Percentiles rank a stretch among this genome's conserved stretches.
phyloP scores from a whole-genome alignment of 306 rosid species.

The Sophora flavescens region DNA sequence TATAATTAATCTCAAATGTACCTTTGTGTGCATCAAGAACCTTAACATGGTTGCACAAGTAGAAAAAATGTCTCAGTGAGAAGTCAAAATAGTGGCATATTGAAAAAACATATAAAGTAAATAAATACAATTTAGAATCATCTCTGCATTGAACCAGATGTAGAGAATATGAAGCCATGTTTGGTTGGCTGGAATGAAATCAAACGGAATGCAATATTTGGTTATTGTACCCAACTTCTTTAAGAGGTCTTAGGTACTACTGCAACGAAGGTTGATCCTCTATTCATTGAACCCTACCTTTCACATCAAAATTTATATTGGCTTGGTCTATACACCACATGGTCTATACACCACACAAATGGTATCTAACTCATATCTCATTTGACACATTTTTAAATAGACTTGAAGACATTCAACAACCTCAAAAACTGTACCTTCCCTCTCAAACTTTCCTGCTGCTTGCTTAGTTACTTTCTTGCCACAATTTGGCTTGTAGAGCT shows the following conservation, averaged over 20 bases:
- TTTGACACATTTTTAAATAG: no score
- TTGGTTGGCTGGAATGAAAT: neutral
- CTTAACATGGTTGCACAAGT: conserved; percentile 26
- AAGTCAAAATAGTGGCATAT: neutral
- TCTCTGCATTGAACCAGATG: neutral
- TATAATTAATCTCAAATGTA: neutral
- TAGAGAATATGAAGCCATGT: neutral
- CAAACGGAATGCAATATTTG: neutral
- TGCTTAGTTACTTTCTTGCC: no score
- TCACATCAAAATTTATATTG: neutral
- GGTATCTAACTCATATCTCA: no score
- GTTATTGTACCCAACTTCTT: neutral
- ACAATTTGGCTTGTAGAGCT: no score
- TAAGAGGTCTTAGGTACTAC: neutral
- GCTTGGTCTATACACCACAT: neutral
- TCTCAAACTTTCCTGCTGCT: no score
- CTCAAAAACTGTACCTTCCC: no score
- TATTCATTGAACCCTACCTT: conserved; percentile 12
- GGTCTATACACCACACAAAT: no score
- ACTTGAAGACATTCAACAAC: no score
- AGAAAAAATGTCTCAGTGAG: neutral
- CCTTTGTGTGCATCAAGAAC: neutral
- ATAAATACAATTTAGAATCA: conserved; percentile 5
- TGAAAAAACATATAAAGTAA: conserved; percentile 20
- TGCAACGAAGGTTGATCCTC: neutral